Percentiles rank a stretch among this genome's conserved stretches.
These are phyloP conservation scores for Exophiala viscosa DNA, from an alignment of 2,329 filamentous ascomycete genomes.

Conservation along the genomic window DNA sequence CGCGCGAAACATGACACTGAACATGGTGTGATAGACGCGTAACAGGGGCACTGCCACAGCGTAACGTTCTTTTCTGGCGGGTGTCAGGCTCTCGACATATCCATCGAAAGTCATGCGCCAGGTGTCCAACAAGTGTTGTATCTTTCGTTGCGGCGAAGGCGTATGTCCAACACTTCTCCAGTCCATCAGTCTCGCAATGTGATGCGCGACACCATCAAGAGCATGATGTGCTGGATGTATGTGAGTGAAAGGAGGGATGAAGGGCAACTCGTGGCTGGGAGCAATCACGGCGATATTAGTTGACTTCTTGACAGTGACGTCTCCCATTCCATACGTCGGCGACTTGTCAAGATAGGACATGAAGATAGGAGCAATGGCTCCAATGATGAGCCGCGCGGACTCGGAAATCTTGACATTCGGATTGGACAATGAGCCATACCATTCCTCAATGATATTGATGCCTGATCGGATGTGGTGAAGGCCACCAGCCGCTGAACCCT, in stretches of 20 bases:
- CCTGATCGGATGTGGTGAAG: slow-evolving; percentile 16
- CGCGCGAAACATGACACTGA: slow-evolving; percentile 15
- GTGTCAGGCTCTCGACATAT: slow-evolving; percentile 6
- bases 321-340: slow-evolving; percentile 19
- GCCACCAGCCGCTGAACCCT: slow-evolving; percentile 7
- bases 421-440: slow-evolving; percentile 5
- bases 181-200: slow-evolving; percentile 18
- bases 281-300: slow-evolving; percentile 6
- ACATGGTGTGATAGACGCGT: slow-evolving; percentile 17
- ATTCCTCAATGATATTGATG: slow-evolving; percentile 21
- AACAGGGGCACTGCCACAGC: slow-evolving; percentile 5
- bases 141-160: slow-evolving; percentile 4
- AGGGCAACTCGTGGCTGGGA: slow-evolving; percentile 8
- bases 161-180: slow-evolving; percentile 1
- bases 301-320: slow-evolving; percentile 6
- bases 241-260: slow-evolving; percentile 7
- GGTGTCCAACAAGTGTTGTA: slow-evolving; percentile 11
- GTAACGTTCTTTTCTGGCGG: slow-evolving; percentile 1
- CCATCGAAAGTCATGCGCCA: slow-evolving; percentile 14
- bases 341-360: slow-evolving; percentile 20
- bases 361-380: slow-evolving; percentile 16
- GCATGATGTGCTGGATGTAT: slow-evolving; percentile 14
- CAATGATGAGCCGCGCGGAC: slow-evolving; percentile 9
- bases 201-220: slow-evolving; percentile 16
- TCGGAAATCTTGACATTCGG: slow-evolving; percentile 1